Evolutionary conservation across 129 eudicot species (phyloP), one percentile per base, ranked within the genome.

Genomic region (Calendula officinalis): DNA sequence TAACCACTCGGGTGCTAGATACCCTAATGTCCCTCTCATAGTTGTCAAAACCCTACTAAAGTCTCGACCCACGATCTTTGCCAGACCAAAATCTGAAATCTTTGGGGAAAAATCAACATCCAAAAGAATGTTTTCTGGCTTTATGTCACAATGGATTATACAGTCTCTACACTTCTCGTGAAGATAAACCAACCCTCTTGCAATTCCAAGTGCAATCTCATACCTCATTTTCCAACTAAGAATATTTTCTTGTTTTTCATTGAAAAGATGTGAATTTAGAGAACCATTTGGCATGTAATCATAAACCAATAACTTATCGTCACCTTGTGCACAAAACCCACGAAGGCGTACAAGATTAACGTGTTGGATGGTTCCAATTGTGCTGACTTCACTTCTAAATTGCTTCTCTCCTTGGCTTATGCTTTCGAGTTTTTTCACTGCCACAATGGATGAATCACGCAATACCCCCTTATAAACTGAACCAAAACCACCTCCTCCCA

Each of bases 91-190:
- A 72, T 88, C 91, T 16, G 82, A 73, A 12, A 82, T 69, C 66
- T 82, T 82, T 8, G 92, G 86, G 61, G 55, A 33, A 33, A 80
- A 80, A 22, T 88, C 80, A 0, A 66, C 74, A 36, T 82, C 94
- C 10, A 82, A 56, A 42, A 88, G 82, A 32, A 84, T 84, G 66
- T 84, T 88, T 64, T 84, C 81, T 15, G 96, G 96, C 71, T 88
- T 84, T 56, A 88, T 88, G 75, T 88, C 96, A 47, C 94, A 88
- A 61, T 88, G 92, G 36, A 84, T 88, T 52, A 88, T 88, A 64
- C 86, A 77, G 50, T n/a, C n/a, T n/a, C n/a, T n/a, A n/a, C n/a
- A n/a, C n/a, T 80, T 75, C 64, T 88, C 89, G 42, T 88, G 96
- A 56, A 88, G 85, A 80, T 84, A 88, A 53, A 70, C 75, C 67